These are phyloP conservation scores for Podospora pseudocomata DNA, from an alignment of 495 filamentous ascomycete species.

Conservation along the genomic window DNA sequence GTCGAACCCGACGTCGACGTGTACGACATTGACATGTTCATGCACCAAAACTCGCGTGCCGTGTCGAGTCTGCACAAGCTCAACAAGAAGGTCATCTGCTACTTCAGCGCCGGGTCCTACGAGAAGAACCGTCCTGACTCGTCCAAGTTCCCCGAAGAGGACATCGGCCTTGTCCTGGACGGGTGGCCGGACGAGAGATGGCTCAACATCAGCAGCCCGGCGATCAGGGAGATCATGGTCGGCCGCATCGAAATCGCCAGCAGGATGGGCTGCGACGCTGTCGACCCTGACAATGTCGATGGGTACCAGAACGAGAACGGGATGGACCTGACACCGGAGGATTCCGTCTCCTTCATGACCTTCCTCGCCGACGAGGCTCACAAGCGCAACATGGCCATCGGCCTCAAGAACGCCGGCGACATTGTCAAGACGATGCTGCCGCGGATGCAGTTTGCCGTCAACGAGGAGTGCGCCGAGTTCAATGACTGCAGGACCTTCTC, in stretches of 20 bases:
- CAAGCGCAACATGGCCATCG: slow-evolving; percentile 49
- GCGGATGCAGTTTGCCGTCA: slow-evolving; percentile 63
- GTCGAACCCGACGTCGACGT: slow-evolving; percentile 31
- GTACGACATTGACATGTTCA: slow-evolving; percentile 32
- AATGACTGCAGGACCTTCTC: slow-evolving; percentile 53
- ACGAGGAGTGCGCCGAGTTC: slow-evolving; percentile 64
- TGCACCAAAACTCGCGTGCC: slow-evolving; percentile 24
- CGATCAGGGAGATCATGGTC: slow-evolving; percentile 59
- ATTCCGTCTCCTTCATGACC: slow-evolving; percentile 55
- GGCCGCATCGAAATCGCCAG: slow-evolving; percentile 53
- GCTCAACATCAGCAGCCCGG: slow-evolving; percentile 55
- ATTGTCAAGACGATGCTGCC: slow-evolving; percentile 56
- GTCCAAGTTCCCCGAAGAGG: slow-evolving; percentile 45
- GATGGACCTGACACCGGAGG: slow-evolving; percentile 49
- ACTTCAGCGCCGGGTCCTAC: slow-evolving; percentile 66
- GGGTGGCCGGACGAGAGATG: slow-evolving; percentile 67
- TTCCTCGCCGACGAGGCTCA: slow-evolving; percentile 56
- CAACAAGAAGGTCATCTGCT: slow-evolving; percentile 58
- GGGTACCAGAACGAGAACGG: slow-evolving; percentile 58
- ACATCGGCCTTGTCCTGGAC: slow-evolving; percentile 51
- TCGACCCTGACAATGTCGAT: slow-evolving; percentile 72
- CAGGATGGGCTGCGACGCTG: slow-evolving; percentile 63
- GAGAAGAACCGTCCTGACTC: slow-evolving; percentile 55
- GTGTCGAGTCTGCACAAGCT: slow-evolving; percentile 26
- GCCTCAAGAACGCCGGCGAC: slow-evolving; percentile 62